Evolutionary conservation across 2,329 filamentous ascomycete species (phyloP), one percentile per base, ranked within the genome.

Genomic region (Penicillium sumatraense): DNA sequence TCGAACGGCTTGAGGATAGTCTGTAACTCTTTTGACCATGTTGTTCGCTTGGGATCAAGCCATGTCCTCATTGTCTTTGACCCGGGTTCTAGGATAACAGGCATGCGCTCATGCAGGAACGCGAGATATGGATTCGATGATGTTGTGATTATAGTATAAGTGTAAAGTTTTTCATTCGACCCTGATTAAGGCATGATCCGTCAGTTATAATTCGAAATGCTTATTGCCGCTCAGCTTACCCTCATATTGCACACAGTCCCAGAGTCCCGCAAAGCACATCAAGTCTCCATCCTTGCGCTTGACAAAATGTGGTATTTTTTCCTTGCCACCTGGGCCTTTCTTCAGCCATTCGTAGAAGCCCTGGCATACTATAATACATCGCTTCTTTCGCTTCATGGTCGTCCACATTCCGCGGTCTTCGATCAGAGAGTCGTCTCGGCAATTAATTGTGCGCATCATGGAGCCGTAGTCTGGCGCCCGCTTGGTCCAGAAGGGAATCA

Each of bases 291-390:
- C 93, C 63, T 86, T 89, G 24, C 92, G 82, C 74, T 88, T 93
- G 20, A 91, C 84, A 66, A 87, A 97, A 73, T 98, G 87, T 10
- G 95, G 93, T 1, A 93, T 78, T 75, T 91, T 96, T 51, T 95
- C 89, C 63, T 89, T 93, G 6, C 85, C 83, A 1, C 82, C 82
- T 67, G 81, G 51, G 66, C 84, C 88, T 66, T 88, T 90, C 74
- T 93, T 93, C 56, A 96, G 78, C 95, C 95, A 98, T 74, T 99
- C 95, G 68, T 91, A 99, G 74, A 98, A 99, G 1, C 95, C 95
- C 73, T 97, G 89, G 9, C 90, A 92, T 5, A 96, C 71, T 9
- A 98, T 86, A 20, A 98, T 81, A 71, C 95, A 98, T 26, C 95
- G 83, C 76, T 97, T 96, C 63, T 83, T 85, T 58, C 87, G 86